phyloP scores from a whole-genome alignment of 2,329 filamentous ascomycete genomes.

The Monosporascus sp. region DNA sequence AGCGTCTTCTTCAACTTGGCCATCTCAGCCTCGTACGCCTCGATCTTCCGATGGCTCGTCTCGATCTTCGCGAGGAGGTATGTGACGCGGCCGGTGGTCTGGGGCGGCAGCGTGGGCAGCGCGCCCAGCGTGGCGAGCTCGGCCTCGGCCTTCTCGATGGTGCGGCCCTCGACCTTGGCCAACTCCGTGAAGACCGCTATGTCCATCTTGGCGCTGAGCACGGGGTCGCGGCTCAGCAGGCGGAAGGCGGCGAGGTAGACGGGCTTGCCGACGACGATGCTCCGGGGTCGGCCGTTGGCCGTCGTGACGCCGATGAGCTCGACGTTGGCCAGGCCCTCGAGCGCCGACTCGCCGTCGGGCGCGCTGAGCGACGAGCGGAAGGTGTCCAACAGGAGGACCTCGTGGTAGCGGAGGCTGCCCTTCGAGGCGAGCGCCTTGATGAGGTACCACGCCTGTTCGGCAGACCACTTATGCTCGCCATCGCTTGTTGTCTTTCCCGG shows the following conservation, averaged over 20 bases:
- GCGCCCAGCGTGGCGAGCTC: conserved; percentile 68
- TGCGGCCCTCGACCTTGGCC: conserved; percentile 65
- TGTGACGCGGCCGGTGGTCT: conserved; percentile 59
- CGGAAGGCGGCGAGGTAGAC: conserved; percentile 85
- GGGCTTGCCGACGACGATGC: conserved; percentile 75
- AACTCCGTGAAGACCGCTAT: conserved; percentile 64
- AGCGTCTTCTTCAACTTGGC: conserved; percentile 66
- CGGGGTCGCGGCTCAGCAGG: conserved; percentile 63
- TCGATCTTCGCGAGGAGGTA: conserved; percentile 73
- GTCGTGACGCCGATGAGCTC: conserved; percentile 78
- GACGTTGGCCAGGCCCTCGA: conserved; percentile 75
- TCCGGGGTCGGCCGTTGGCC: conserved; percentile 68
- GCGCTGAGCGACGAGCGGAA: conserved; percentile 58
- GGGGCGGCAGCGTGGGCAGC: conserved; percentile 63
- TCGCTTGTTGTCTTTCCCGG: conserved; percentile 41
- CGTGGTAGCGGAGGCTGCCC: conserved; percentile 73
- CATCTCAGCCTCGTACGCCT: conserved; percentile 68
- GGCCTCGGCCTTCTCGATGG: conserved; percentile 71
- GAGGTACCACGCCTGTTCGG: conserved; percentile 85
- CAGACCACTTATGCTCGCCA: conserved; percentile 59
- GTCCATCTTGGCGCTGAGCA: conserved; percentile 68
- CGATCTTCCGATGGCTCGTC: conserved; percentile 68
- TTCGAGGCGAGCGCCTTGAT: conserved; percentile 71
- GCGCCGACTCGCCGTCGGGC: conserved; percentile 62
- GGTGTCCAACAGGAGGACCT: conserved; percentile 69